Evolutionary conservation across 129 eudicot species (phyloP).

Genomic region (Flaveria ramosissima): DNA sequence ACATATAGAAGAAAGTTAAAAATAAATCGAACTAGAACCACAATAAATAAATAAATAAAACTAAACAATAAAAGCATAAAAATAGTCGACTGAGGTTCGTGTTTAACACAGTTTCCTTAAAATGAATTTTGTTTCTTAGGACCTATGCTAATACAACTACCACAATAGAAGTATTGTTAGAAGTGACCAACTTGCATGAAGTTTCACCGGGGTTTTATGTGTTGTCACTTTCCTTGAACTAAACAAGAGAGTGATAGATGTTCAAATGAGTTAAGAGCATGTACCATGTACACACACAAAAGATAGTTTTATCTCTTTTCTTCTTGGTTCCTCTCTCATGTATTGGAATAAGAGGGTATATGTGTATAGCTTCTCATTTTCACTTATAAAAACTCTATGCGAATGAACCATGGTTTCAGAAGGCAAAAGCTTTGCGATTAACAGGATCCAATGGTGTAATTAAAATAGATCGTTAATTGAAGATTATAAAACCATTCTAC

Average conservation of each 20-base stretch:
- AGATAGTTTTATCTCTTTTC: neutral
- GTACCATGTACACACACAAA: too few species aligned
- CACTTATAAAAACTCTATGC: neutral
- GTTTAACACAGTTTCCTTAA: neutral
- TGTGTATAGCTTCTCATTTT: too few species aligned
- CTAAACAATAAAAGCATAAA: neutral
- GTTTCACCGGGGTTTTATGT: too few species aligned
- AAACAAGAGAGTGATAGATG: neutral
- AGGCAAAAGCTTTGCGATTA: neutral
- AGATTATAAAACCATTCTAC: neutral
- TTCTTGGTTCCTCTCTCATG: neutral
- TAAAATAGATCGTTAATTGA: neutral
- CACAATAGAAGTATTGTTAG: neutral
- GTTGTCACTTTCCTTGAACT: too few species aligned
- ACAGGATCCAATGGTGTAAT: neutral
- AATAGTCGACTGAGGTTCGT: neutral
- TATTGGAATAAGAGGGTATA: neutral
- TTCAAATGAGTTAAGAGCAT: too few species aligned
- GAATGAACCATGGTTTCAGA: neutral
- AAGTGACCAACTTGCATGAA: neutral
- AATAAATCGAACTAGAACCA: neutral
- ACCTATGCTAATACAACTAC: neutral
- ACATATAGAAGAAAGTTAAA: neutral
- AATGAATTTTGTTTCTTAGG: neutral
- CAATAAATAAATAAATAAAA: neutral